These are phyloP conservation scores for Ilyonectria destructans DNA, from an alignment of 2,329 filamentous ascomycete species.

Conservation along the genomic window DNA sequence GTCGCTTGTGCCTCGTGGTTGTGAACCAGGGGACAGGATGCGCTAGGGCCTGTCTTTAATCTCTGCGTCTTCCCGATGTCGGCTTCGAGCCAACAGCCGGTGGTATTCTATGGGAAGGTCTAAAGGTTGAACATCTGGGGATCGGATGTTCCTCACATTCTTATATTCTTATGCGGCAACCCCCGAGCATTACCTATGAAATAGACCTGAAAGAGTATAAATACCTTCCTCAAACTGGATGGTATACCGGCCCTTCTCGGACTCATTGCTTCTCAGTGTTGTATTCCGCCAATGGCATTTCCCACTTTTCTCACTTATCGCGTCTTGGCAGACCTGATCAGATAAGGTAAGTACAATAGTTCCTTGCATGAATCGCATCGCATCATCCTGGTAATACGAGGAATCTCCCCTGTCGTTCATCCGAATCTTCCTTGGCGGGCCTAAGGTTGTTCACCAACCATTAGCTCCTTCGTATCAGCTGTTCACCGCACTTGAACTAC, in stretches of 20 bases:
- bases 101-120: not conserved
- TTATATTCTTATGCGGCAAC: too few relatives aligned
- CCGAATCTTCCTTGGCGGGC: not conserved
- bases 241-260: too few relatives aligned
- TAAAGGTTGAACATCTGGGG: not conserved
- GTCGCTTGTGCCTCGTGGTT: not conserved
- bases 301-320: too few relatives aligned
- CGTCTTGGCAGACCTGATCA: not conserved
- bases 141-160: not conserved
- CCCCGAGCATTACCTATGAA: too few relatives aligned
- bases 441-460: not conserved
- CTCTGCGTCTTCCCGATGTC: not conserved
- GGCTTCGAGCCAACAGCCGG: not conserved
- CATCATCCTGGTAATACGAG: not conserved
- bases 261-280: too few relatives aligned
- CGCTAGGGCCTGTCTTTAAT: not conserved
- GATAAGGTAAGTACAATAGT: not conserved
- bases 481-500: not conserved
- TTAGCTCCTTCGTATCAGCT: not conserved
- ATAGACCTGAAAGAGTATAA: too few relatives aligned
- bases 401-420: not conserved
- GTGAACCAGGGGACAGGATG: not conserved
- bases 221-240: too few relatives aligned
- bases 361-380: not conserved
- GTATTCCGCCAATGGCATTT: too few relatives aligned